phyloP scores from a whole-genome alignment of 2,329 filamentous ascomycete genomes.

The Cyphellophora attinorum region DNA sequence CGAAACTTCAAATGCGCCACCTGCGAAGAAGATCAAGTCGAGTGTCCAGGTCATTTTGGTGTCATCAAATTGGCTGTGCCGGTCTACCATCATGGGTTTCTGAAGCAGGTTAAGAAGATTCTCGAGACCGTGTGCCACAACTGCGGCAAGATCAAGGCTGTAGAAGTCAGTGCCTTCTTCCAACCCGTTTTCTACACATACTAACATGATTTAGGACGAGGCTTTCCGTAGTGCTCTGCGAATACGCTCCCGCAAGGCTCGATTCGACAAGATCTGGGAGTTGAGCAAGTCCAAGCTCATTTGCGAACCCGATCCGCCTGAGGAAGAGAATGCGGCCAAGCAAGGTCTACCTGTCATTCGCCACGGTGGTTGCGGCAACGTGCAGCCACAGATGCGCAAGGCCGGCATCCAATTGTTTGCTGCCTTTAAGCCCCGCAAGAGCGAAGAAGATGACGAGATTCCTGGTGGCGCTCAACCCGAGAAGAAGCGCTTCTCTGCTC shows the following conservation, averaged over 20 bases:
- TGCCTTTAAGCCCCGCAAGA: conserved; percentile 62
- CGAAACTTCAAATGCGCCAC: conserved; percentile 92
- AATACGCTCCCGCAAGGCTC: conserved; percentile 83
- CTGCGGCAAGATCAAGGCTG: conserved; percentile 93
- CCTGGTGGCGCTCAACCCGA: conserved; percentile 57
- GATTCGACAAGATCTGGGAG: conserved; percentile 87
- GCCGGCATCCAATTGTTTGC: conserved; percentile 74
- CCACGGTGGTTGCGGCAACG: conserved; percentile 90
- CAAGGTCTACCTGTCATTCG: conserved; percentile 33
- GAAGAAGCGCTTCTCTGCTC: conserved; percentile 71
- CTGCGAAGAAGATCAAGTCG: conserved; percentile 88
- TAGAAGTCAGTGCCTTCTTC: conserved; percentile 81
- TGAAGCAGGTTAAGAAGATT: conserved; percentile 99
- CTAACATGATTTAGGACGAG: not conserved
- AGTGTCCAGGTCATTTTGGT: conserved; percentile 96
- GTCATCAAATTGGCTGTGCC: conserved; percentile 97
- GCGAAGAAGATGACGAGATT: conserved; percentile 60
- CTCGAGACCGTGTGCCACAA: conserved; percentile 98
- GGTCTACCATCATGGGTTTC: conserved; percentile 90
- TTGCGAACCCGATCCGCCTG: conserved; percentile 68
- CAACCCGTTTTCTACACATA: conserved; percentile 5
- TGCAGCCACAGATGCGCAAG: conserved; percentile 78
- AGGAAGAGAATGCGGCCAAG: conserved; percentile 60
- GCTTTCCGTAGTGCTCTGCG: conserved; percentile 51
- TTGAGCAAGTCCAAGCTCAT: conserved; percentile 80